Percentiles rank a stretch among this genome's conserved stretches.
phyloP scores from a whole-genome alignment of 495 filamentous ascomycete genomes.

The Xylaria telfairii region DNA sequence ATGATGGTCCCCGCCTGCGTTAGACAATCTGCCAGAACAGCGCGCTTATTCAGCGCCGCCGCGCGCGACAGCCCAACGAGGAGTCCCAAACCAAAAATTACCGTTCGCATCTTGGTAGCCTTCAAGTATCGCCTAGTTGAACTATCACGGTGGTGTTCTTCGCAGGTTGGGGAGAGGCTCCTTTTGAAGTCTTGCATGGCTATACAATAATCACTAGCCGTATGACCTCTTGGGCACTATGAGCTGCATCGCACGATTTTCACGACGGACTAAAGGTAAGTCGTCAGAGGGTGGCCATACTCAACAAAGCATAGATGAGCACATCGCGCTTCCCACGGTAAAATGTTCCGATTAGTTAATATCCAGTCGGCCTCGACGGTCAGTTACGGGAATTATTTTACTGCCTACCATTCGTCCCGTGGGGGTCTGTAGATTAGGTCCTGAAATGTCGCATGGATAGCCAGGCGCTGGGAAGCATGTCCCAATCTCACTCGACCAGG shows the following conservation, averaged over 20 bases:
- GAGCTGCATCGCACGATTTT: slow-evolving; percentile 16
- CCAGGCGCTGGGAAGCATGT: slow-evolving; percentile 17
- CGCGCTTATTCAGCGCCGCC: slow-evolving; percentile 34
- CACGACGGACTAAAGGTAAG: not conserved
- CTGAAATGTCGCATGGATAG: slow-evolving; percentile 17
- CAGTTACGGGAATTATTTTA: slow-evolving; percentile 23
- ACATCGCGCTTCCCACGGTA: slow-evolving; percentile 18
- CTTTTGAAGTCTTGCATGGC: slow-evolving; percentile 20
- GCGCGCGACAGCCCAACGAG: slow-evolving; percentile 31
- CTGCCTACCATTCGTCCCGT: slow-evolving; percentile 18
- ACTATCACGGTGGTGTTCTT: not conserved
- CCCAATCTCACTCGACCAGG: slow-evolving; percentile 4
- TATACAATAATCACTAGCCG: slow-evolving; percentile 3
- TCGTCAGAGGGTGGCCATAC: slow-evolving; percentile 21
- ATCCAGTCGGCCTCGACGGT: slow-evolving; percentile 12
- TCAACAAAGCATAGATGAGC: slow-evolving; percentile 17
- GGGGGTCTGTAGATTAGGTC: slow-evolving; percentile 11
- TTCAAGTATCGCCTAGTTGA: not conserved
- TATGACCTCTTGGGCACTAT: slow-evolving; percentile 1
- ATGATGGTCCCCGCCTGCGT: slow-evolving; percentile 40
- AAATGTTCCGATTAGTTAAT: slow-evolving; percentile 28
- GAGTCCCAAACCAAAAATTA: slow-evolving; percentile 35
- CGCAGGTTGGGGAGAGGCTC: slow-evolving; percentile 4
- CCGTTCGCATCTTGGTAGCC: slow-evolving; percentile 32
- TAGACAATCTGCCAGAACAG: slow-evolving; percentile 51